Evolutionary conservation across 2,329 filamentous ascomycete genomes (phyloP), one percentile per base, ranked within the genome.

Genomic region (Clonostachys rhizophaga): DNA sequence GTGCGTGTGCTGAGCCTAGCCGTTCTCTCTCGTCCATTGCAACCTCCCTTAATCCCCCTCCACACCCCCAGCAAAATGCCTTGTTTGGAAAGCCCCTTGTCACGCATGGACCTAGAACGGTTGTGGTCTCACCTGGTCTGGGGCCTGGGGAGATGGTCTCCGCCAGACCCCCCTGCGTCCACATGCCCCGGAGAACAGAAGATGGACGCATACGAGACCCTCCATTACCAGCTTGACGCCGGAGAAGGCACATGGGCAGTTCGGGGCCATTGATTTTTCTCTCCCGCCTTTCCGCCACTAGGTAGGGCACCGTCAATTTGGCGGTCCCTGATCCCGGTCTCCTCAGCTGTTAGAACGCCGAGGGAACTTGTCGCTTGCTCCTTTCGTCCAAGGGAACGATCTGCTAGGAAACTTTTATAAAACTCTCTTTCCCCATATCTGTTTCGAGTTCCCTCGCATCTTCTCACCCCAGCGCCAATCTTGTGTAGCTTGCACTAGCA

Each of bases 271-370:
- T 5, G 40, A 17, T 41, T 17, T 41, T 42, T 9, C 14, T 20
- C 37, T 20, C 33, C 43, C 43, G 43, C 43, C 43, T 45, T 36
- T 45, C 43, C 43, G 43, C 37, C 43, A 18, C 16, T 33, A 20
- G 30, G 17, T 20, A 43, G 16, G 42, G 10, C 42, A 43, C 42
- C 20, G 16, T 35, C 33, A 45, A 14, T 37, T 17, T 45, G 43
- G 33, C 11, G 16, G 30, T 33, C 18, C 43, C 43, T 20, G 33
- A 20, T 17, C 30, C 18, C 43, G 34, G 33, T 36, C 14, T 35
- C 43, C 33, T 30, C 24, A 30, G 24, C 8, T 30, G 24, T 30
- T 30, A 30, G 24, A 30, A 30, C 24, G 24, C 24, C 8, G 24
- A 30, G 24, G 24, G 24, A 30, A 30, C 24, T 30, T 30, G 24